phyloP scores from a whole-genome alignment of 2,329 filamentous ascomycete genomes.

The Calonectria henricotiae region DNA sequence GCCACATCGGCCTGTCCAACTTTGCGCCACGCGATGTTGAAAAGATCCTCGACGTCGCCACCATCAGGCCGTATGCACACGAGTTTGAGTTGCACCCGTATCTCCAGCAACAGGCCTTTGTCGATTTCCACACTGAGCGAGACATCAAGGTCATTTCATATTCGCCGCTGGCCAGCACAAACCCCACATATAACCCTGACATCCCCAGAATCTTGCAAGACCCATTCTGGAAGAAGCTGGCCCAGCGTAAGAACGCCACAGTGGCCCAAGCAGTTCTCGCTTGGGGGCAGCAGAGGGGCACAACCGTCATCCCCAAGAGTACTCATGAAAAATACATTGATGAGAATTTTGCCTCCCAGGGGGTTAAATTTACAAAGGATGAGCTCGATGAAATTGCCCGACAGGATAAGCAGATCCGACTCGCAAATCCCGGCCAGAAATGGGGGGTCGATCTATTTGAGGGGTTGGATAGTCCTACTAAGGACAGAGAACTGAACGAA shows the following conservation, averaged over 20 bases:
- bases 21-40: conserved; percentile 69
- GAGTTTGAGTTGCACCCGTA: conserved; percentile 74
- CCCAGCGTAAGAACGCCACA: conserved; percentile 44
- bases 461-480: conserved; percentile 59
- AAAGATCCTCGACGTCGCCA: conserved; percentile 58
- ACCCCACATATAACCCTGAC: conserved; percentile 45
- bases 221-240: conserved; percentile 43
- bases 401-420: conserved; percentile 54
- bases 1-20: conserved; percentile 70
- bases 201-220: conserved; percentile 44
- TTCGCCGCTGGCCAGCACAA: conserved; percentile 49
- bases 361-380: conserved; percentile 36
- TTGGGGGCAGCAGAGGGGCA: conserved; percentile 47
- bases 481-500: conserved; percentile 32
- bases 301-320: conserved; percentile 46
- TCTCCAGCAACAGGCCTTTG: conserved; percentile 59
- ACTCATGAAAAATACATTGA: conserved; percentile 43
- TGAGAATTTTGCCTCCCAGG: conserved; percentile 44
- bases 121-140: conserved; percentile 50
- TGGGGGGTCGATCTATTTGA: conserved; percentile 62
- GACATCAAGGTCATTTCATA: conserved; percentile 52
- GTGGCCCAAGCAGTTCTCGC: conserved; percentile 47
- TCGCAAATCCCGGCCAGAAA: conserved; percentile 58
- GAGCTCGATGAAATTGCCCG: conserved; percentile 58
- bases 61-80: conserved; percentile 54